phyloP scores from a whole-genome alignment of 2,329 filamentous ascomycete genomes.

The Nigrospora osmanthi region DNA sequence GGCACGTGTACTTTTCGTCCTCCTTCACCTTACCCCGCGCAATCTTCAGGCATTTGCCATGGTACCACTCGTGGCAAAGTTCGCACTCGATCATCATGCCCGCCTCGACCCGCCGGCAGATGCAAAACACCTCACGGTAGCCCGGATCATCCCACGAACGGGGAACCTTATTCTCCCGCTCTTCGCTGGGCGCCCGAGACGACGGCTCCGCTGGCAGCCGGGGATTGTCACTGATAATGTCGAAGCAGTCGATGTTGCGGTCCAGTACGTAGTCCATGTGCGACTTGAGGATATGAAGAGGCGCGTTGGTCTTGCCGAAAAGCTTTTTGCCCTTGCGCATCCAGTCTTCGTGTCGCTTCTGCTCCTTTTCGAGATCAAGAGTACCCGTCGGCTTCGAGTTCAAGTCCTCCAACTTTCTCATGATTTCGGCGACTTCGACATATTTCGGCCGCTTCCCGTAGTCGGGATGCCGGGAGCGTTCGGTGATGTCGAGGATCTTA shows the following conservation, averaged over 20 bases:
- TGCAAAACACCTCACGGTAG: slow-evolving; percentile 83
- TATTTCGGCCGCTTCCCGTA: slow-evolving; percentile 79
- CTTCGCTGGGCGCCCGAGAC: slow-evolving; percentile 67
- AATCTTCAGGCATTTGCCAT: slow-evolving; percentile 97
- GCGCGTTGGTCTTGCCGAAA: slow-evolving; percentile 96
- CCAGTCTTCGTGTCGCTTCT: slow-evolving; percentile 96
- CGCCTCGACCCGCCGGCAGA: slow-evolving; percentile 85
- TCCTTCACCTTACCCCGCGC: slow-evolving; percentile 96
- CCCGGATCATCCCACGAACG: slow-evolving; percentile 44
- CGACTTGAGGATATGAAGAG: slow-evolving; percentile 86
- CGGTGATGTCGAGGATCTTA: slow-evolving; percentile 74
- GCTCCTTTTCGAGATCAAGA: slow-evolving; percentile 86
- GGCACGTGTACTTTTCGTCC: slow-evolving; percentile 96
- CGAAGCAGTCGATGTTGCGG: slow-evolving; percentile 86
- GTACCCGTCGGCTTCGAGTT: slow-evolving; percentile 91
- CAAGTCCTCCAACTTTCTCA: slow-evolving; percentile 77
- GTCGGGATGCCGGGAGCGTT: slow-evolving; percentile 68
- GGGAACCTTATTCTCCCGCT: slow-evolving; percentile 37
- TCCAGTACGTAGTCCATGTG: slow-evolving; percentile 92
- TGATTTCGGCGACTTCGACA: slow-evolving; percentile 80
- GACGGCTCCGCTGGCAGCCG: slow-evolving; percentile 86
- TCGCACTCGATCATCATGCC: slow-evolving; percentile 99
- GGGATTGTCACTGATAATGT: slow-evolving; percentile 75
- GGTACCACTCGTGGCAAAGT: slow-evolving; percentile 98
- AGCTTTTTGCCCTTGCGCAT: slow-evolving; percentile 97